Base-by-base conservation (phyloP, 2,329 filamentous ascomycete genomes). In the Berkeleyomyces rouxiae region DNA sequence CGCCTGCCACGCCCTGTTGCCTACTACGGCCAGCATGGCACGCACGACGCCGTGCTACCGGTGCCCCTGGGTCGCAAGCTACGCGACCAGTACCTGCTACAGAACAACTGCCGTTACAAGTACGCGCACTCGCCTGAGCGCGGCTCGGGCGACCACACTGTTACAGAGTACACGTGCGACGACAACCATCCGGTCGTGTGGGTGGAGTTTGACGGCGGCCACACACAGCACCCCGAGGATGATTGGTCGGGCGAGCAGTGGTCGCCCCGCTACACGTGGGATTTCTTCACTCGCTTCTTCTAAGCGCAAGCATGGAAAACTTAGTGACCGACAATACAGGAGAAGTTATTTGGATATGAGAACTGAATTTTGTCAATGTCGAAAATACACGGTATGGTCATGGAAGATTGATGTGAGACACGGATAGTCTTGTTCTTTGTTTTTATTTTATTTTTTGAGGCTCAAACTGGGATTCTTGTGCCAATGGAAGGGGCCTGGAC, bases 21-120 rank as follows among this genome's bases (percentile, higher is more conserved):
- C 0, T 74, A 70, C 62, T 70, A 73, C 47, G 71, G 70, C 23
- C 71, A 73, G 65, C 74, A 75, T 63, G 73, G 74, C 16, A 68
- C 70, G 23, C 67, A 64, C 31, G 74, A 75, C 65, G 65, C 66
- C 10, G 70, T 74, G 5, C 67, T 75, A 16, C 67, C 68, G n/a
- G 70, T 74, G 61, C 62, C 67, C 3, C 58, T 62, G 3, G 72
- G 72, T n/a, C 64, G 69, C 10, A 57, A 65, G 61, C 65, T 75
- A 47, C 70, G 72, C 10, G 71, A 74, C 63, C 68, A 67, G 58
- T 74, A 73, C 62, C 67, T 74, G 7, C 58, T 55, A 33, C 69
- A 71, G 61, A 75, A 75, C 51, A 70, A 70, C 4, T 75, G 73
- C 65, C 65, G 66, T 42, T 63, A 67, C 59, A 65, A 67, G 65